Base-by-base conservation (phyloP, 495 filamentous ascomycete genomes). In the Aspergillus biplanus region DNA sequence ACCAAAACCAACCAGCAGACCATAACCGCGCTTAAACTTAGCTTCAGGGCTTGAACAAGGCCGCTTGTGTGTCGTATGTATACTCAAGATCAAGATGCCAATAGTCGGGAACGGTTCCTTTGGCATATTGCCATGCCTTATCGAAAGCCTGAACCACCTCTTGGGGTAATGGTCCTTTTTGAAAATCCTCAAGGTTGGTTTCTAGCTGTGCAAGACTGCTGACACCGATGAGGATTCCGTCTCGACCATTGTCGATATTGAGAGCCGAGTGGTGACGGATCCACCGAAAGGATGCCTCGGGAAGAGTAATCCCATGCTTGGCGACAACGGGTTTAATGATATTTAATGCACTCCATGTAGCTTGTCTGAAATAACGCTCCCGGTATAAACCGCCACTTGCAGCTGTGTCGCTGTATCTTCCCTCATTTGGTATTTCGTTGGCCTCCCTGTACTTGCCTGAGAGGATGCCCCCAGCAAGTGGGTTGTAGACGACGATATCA, bases 401-500 rank as follows among this genome's bases (percentile, higher is more conserved):
- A 35, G 66, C 70, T n/a, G 73, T 75, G 59, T 89, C 82, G 59
- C 83, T 87, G 75, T 87, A 97, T 13, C 93, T 84, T 5, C 93
- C 92, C 52, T 86, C 83, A 0, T 73, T 70, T 6, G 91, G 90
- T 0, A 88, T 75, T 70, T 91, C 90, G 33, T 73, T 76, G 39
- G 84, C 83, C 77, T 91, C 21, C 21, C 21, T 93, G 79, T 92
- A 93, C 70, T 95, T 95, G 57, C 93, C 92, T 31, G 88, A 89
- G 69, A 97, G 90, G 18, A 97, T 73, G 0, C 93, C 93, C 6
- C 92, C 93, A 9, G 91, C 92, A 55, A 91, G 78, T 0, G 93
- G 93, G 73, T 97, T 97, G 75, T 97, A 97, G n/a, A 94, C 81
- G 32, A 97, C 92, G 31, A 97, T 85, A 63, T 95, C 90, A 33